phyloP scores from a whole-genome alignment of 75 land plant genomes.

The Pinus albicaulis region DNA sequence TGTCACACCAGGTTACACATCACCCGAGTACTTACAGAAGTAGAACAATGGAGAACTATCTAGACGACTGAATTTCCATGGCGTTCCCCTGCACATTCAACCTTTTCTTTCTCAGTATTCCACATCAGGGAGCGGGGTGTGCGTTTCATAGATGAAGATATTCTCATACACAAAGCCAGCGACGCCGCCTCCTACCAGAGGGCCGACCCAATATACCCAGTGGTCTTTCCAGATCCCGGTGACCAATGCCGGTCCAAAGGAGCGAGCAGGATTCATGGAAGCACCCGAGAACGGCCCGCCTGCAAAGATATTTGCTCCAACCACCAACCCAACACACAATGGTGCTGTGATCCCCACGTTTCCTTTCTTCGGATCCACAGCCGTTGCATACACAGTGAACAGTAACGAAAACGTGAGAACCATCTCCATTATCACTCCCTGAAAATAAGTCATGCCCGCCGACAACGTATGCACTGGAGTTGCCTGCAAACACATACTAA shows the following conservation, averaged over 20 bases:
- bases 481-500: conserved; percentile 13
- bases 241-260: conserved; percentile 86
- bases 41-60: too few species aligned
- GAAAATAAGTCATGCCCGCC: conserved; percentile 8
- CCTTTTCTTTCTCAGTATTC: too few species aligned
- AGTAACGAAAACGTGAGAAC: conserved; percentile 28
- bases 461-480: conserved; percentile 18
- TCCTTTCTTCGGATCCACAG: conserved; percentile 30
- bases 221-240: conserved; percentile 74
- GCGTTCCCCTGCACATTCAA: too few species aligned
- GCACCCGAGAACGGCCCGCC: conserved; percentile 90
- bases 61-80: too few species aligned
- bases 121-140: too few species aligned
- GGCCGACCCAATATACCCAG: conserved; percentile 99
- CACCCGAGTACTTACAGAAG: too few species aligned
- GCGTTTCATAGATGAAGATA: conserved; percentile 29
- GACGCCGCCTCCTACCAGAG: conserved; percentile 78
- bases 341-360: conserved; percentile 27
- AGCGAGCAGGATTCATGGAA: conserved; percentile 94
- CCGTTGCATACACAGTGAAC: conserved; percentile 25
- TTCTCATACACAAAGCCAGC: conserved; percentile 78
- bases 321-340: conserved; percentile 62
- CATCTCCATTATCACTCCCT: conserved; percentile 19
- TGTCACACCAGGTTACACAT: too few species aligned
- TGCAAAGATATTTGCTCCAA: conserved; percentile 74